Percentiles rank a stretch among this genome's conserved stretches.
phyloP scores from a whole-genome alignment of 352 stramenopile species.

The Thraustochytrium sp. region DNA sequence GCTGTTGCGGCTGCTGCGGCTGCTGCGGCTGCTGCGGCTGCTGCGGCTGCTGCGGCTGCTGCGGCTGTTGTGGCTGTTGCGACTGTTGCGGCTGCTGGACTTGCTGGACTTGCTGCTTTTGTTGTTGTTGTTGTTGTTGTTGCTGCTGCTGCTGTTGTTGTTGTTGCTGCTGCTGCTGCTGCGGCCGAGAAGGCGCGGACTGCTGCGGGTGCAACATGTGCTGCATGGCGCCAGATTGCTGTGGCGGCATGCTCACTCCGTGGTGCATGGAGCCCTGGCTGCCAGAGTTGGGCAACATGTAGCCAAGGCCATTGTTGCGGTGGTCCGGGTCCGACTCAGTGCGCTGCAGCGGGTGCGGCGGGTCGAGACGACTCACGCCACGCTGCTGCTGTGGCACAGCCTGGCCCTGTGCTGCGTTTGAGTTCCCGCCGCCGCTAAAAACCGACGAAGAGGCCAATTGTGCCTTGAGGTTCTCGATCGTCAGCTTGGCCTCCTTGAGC shows the following conservation, averaged over 20 bases:
- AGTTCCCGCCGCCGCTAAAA: too few species aligned
- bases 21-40: background rate
- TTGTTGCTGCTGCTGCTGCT: background rate
- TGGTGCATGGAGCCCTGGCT: too few species aligned
- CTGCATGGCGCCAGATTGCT: background rate
- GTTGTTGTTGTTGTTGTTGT: background rate
- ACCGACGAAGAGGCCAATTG: background rate
- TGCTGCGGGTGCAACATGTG: background rate
- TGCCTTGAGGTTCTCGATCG: constrained; percentile 38
- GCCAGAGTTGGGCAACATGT: too few species aligned
- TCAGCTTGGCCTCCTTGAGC: constrained; percentile 33
- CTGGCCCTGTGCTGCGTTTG: too few species aligned
- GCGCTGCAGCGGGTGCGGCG: too few species aligned
- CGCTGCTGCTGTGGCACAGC: background rate
- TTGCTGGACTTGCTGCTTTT: background rate
- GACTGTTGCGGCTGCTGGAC: background rate
- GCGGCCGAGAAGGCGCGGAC: too few species aligned
- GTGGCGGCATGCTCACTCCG: too few species aligned
- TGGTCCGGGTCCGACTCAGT: too few species aligned
- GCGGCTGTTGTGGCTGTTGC: background rate
- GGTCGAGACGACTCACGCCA: too few species aligned
- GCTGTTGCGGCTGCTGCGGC: background rate
- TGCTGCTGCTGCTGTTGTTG: background rate
- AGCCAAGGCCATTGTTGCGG: too few species aligned
- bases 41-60: background rate